Evolutionary conservation across 208 protist species (phyloP), one percentile per base, ranked within the genome.

Genomic region (Sergeia podlipaevii): DNA sequence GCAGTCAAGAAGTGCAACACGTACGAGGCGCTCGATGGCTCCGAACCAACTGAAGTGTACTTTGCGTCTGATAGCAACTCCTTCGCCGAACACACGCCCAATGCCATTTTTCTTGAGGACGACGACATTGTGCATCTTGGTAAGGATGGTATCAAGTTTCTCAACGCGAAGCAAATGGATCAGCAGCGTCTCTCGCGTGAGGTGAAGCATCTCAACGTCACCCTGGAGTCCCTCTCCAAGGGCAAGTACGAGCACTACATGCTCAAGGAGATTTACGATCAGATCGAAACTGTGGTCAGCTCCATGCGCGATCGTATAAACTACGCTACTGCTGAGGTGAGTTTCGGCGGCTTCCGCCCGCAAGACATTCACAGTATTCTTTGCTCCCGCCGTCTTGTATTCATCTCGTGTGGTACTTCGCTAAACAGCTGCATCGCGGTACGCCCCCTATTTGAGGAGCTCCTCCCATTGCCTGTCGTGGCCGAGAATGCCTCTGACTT

Each of bases 201-300:
- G 48, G 38, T 96, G 34, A 53, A 89, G 11, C 65, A 64, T 36
- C 59, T 98, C 13, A 85, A 96, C 50, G 74, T 86, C 24, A 82
- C 80, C 60, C 54, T 95, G 21, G 80, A 93, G 44, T 79, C 80
- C 33, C 73, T 98, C 34, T 82, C 77, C 47, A 97, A 97, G 65
- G 94, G 95, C 10, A 67, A 60, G 32, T 98, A 96, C 69, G 59
- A 71, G 7, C 88, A 97, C 72, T 98, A 97, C 65, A 99, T 98
- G 97, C 75, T 97, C 20, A 99, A 99, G 76, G 97, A 99, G 74
- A 98, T 99, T 46, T 81, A 89, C 64, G 96, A 99, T 71, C 97
- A 99, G 80, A 62, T 89, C 1, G 89, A 98, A 38, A 89, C 87
- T 27, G 63, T 97, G 11, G 47, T 87, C 15, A 92, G 93, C 73